These are phyloP conservation scores for Primulina huaijiensis DNA, from an alignment of 257 asterid genomes.

Conservation along the genomic window DNA sequence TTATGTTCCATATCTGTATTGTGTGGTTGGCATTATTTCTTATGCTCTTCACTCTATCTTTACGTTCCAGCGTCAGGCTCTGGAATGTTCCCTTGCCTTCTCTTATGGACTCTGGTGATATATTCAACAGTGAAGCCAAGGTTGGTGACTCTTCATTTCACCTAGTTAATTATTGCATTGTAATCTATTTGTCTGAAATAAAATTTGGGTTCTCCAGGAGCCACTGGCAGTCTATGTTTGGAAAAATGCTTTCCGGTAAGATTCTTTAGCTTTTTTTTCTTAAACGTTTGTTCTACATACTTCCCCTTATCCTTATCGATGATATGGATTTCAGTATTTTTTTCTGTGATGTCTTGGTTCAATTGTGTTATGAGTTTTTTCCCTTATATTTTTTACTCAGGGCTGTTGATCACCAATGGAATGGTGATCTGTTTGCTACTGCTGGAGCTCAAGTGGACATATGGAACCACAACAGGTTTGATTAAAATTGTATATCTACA, in stretches of 20 bases:
- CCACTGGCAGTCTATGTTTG: conserved; percentile 64
- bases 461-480: conserved; percentile 94
- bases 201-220: conserved; percentile 43
- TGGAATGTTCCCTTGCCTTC: conserved; percentile 79
- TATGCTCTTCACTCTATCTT: conserved; percentile 22
- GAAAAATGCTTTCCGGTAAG: conserved; percentile 85
- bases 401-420: conserved; percentile 93
- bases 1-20: not conserved
- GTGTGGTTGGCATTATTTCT: conserved; percentile 17
- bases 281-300: conserved; percentile 5
- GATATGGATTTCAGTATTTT: not conserved
- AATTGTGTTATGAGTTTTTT: not conserved
- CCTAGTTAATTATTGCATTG: conserved; percentile 18
- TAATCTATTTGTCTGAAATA: conserved; percentile 21
- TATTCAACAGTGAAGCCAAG: conserved; percentile 37
- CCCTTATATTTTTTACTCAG: conserved; percentile 30
- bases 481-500: conserved; percentile 7
- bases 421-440: conserved; percentile 89
- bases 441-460: conserved; percentile 95
- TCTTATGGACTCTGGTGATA: conserved; percentile 39
- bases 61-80: conserved; percentile 68
- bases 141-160: conserved; percentile 36
- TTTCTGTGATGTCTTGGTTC: not conserved
- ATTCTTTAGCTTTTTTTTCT: conserved; percentile 18
- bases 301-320: no score